Percentiles rank a stretch among this genome's conserved stretches.
phyloP scores from a whole-genome alignment of 345 rosid species.

The Ceriops tagal region DNA sequence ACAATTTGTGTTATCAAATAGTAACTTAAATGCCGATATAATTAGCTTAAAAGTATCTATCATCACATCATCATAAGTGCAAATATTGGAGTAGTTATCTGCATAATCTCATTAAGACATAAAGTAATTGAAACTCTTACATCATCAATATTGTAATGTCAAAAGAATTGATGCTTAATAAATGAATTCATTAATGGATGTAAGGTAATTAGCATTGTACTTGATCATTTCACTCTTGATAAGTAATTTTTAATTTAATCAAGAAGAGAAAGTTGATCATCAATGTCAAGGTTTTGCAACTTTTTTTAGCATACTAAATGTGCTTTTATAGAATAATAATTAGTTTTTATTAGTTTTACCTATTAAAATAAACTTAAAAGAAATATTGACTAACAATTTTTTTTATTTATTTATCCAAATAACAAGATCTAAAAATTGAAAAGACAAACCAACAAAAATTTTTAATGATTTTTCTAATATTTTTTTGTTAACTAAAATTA shows the following conservation, averaged over 20 bases:
- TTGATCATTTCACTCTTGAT: constrained; percentile 77
- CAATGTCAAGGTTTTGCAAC: too few species aligned
- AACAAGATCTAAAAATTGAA: too few species aligned
- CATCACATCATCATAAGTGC: constrained; percentile 80
- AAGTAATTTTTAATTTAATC: constrained; percentile 50
- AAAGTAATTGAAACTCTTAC: constrained; percentile 86
- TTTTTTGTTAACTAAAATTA: too few species aligned
- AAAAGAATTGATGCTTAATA: constrained; percentile 38
- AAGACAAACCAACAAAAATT: too few species aligned
- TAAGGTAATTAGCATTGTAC: constrained; percentile 57
- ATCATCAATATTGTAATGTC: constrained; percentile 67
- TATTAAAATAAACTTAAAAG: too few species aligned
- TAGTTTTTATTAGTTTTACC: too few species aligned
- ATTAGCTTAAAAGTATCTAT: constrained; percentile 86
- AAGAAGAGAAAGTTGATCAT: too few species aligned
- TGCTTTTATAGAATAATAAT: too few species aligned
- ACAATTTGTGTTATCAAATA: constrained; percentile 59
- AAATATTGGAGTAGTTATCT: constrained; percentile 95
- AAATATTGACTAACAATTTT: too few species aligned
- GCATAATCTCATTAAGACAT: constrained; percentile 88
- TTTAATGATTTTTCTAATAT: too few species aligned
- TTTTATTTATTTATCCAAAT: too few species aligned
- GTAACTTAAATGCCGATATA: constrained; percentile 74
- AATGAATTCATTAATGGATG: constrained; percentile 34
- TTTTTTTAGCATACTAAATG: too few species aligned